Evolutionary conservation across 345 rosid species (phyloP).

Genomic region (Gossypium australe): DNA sequence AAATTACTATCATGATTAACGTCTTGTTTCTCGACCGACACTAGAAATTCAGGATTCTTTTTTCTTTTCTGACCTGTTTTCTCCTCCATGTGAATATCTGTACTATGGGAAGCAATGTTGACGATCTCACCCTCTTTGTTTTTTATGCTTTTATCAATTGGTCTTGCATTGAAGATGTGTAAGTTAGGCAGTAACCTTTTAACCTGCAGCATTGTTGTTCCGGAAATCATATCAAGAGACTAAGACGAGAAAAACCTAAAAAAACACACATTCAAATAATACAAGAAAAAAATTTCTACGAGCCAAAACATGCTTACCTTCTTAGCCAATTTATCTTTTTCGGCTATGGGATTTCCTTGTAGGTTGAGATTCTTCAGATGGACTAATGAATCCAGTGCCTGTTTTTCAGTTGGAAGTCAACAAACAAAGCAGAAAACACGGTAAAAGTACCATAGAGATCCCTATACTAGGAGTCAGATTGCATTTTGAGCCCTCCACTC

Average conservation of each 20-base stretch:
- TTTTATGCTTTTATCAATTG: constrained; percentile 40
- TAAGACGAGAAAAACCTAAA: background rate
- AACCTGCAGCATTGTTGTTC: constrained; percentile 38
- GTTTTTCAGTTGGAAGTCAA: constrained; percentile 15
- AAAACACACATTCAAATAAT: background rate
- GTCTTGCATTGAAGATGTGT: constrained; percentile 72
- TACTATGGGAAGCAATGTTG: constrained; percentile 12
- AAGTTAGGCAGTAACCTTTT: constrained; percentile 43
- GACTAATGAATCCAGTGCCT: constrained; percentile 60
- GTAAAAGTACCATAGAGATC: too few species aligned
- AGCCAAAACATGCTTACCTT: constrained; percentile 37
- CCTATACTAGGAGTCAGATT: too few species aligned
- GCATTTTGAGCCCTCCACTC: too few species aligned
- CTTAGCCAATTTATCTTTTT: constrained; percentile 54
- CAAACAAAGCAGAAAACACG: background rate
- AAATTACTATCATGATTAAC: background rate
- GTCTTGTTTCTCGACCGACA: constrained; percentile 4
- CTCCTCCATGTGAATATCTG: constrained; percentile 24
- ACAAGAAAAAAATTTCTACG: background rate
- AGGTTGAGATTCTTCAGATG: constrained; percentile 68
- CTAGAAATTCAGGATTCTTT: constrained; percentile 24
- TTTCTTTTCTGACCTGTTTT: constrained; percentile 11
- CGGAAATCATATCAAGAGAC: background rate
- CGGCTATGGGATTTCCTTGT: constrained; percentile 76
- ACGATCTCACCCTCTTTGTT: constrained; percentile 22